Percentiles rank a stretch among this genome's conserved stretches.
Conservation (phyloP, 2,329 filamentous ascomycete genomes). For the Cylindrodendrum hubeiense region DNA sequence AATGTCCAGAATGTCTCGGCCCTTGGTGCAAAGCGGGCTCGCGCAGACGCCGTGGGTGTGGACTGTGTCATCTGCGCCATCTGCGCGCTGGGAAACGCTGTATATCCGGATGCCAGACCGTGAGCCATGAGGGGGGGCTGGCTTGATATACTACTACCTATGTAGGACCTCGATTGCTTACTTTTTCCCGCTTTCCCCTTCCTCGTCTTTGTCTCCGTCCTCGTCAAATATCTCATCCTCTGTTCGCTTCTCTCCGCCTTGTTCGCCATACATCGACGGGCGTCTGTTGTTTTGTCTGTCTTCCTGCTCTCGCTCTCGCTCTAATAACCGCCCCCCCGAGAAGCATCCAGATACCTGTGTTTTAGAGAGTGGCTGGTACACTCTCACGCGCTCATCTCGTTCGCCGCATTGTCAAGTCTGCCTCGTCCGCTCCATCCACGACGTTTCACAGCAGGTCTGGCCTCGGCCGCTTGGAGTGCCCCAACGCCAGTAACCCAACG, state of each 20-base stretch:
- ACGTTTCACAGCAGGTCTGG: constrained; percentile 39
- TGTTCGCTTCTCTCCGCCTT: neutral
- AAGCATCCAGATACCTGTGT: constrained; percentile 1
- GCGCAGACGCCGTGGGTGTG: neutral
- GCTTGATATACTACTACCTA: too few species aligned
- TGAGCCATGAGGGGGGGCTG: neutral
- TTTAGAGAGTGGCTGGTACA: constrained; percentile 34
- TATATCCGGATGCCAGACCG: neutral
- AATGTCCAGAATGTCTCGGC: neutral
- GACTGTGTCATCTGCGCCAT: neutral
- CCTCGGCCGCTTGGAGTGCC: constrained; percentile 9
- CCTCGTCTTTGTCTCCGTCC: too few species aligned
- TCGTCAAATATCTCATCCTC: neutral
- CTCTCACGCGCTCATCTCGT: constrained; percentile 1
- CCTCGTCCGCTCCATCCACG: constrained; percentile 2
- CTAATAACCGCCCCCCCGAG: neutral
- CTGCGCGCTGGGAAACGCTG: neutral
- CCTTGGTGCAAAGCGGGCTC: neutral
- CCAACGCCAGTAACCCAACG: neutral
- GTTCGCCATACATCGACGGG: neutral
- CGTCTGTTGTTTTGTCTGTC: neutral
- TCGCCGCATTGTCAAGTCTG: neutral
- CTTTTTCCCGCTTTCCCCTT: neutral
- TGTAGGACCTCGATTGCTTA: neutral
- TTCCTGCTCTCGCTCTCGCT: neutral